These are phyloP conservation scores for Nemania diffusa DNA, from an alignment of 2,329 filamentous ascomycete species.

Conservation along the genomic window DNA sequence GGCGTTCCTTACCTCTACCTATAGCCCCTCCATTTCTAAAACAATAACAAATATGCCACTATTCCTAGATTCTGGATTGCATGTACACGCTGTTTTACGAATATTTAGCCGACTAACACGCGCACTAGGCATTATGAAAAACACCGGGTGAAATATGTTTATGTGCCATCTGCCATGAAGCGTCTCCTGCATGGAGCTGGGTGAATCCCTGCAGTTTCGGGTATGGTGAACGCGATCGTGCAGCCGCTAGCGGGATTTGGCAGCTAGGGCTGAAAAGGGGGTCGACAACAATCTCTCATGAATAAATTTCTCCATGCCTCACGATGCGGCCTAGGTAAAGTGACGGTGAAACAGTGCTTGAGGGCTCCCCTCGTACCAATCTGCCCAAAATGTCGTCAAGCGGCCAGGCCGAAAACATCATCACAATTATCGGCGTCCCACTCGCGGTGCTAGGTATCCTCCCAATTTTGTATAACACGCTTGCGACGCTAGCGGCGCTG, in stretches of 20 bases:
- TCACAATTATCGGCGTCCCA: slow-evolving; percentile 67
- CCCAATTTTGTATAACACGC: slow-evolving; percentile 73
- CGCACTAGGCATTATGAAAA: neutral
- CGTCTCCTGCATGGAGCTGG: neutral
- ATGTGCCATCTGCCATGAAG: neutral
- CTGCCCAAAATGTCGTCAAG: slow-evolving; percentile 26
- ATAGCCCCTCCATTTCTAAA: too few species aligned
- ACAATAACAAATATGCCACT: too few species aligned
- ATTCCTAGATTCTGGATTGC: too few species aligned
- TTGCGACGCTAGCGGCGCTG: slow-evolving; percentile 67
- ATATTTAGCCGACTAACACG: too few species aligned
- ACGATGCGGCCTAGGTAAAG: slow-evolving; percentile 7
- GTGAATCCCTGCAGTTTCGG: slow-evolving; percentile 16
- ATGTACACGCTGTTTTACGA: too few species aligned
- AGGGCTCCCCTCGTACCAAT: slow-evolving; percentile 1
- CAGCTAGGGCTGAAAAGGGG: slow-evolving; percentile 39
- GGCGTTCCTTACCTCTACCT: too few species aligned
- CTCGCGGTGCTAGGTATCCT: slow-evolving; percentile 69
- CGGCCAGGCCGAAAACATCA: slow-evolving; percentile 57
- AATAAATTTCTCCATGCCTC: slow-evolving; percentile 12
- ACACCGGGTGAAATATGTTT: too few species aligned
- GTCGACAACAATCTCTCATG: slow-evolving; percentile 10
- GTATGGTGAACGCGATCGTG: slow-evolving; percentile 22
- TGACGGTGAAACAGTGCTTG: neutral
- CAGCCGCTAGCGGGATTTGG: slow-evolving; percentile 31